A percentile compares a stretch with the other conserved stretches of the same genome.
phyloP scores from a whole-genome alignment of 73 alveolate species.

The Tetrahymena elliotti region DNA sequence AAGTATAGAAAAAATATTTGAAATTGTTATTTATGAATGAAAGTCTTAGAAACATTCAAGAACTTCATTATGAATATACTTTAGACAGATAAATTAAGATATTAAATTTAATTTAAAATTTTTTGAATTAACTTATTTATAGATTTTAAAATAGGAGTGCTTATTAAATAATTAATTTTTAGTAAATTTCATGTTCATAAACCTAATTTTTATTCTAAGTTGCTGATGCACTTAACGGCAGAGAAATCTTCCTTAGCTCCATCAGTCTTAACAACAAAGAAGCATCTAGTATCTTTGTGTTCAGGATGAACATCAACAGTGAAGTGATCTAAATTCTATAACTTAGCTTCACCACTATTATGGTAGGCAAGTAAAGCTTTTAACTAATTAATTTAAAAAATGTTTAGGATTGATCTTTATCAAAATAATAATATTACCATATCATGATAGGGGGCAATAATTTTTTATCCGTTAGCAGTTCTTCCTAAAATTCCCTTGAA shows the following conservation, averaged over 20 bases:
- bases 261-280: conserved; percentile 70
- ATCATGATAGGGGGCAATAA: conserved; percentile 71
- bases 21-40: no score
- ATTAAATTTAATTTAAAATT: neutral
- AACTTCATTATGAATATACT: neutral
- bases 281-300: conserved; percentile 74
- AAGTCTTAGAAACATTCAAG: no score
- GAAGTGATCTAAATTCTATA: conserved; percentile 56
- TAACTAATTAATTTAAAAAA: neutral
- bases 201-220: conserved; percentile 13
- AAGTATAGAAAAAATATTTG: no score
- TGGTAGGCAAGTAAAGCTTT: conserved; percentile 48
- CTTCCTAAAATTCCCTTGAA: conserved; percentile 39
- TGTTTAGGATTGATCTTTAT: no score
- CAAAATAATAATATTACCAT: no score
- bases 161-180: neutral
- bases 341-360: conserved; percentile 55
- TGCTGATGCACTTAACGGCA: conserved; percentile 54
- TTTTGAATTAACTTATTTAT: neutral
- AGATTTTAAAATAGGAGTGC: neutral
- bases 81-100: neutral
- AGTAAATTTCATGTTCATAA: neutral
- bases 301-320: conserved; percentile 76
- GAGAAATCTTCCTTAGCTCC: conserved; percentile 80
- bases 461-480: conserved; percentile 51